phyloP scores from a whole-genome alignment of 176 grass and related monocot genomes.

The Bothriochloa decipiens region DNA sequence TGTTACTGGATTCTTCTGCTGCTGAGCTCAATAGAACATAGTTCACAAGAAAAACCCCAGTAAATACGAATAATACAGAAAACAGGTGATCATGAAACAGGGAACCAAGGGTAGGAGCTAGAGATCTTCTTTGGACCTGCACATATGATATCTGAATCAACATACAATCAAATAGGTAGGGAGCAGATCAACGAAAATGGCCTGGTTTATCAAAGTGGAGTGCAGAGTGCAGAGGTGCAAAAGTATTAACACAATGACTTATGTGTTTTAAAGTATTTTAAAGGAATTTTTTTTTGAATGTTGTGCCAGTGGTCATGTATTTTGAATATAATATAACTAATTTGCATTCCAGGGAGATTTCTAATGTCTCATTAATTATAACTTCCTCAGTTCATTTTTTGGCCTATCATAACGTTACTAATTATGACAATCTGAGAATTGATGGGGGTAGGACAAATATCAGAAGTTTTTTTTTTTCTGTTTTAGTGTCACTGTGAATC shows the following conservation, averaged over 20 bases:
- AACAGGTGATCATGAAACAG: conserved; percentile 89
- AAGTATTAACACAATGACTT: neutral
- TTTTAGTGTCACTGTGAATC: neutral
- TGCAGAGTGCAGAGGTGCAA: neutral
- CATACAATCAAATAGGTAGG: neutral
- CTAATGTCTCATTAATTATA: neutral
- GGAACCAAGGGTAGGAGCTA: conserved; percentile 39
- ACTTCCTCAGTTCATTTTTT: neutral
- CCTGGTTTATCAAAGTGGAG: neutral
- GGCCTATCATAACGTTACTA: neutral
- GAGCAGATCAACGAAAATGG: neutral
- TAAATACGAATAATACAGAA: conserved; percentile 73
- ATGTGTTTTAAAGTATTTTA: neutral
- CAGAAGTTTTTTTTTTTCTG: neutral
- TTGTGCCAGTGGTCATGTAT: too few relatives aligned
- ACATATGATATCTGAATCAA: conserved; percentile 43
- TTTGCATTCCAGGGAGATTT: neutral
- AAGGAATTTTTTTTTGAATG: neutral
- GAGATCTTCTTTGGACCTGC: conserved; percentile 63
- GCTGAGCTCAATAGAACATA: conserved; percentile 76
- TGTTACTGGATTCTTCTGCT: conserved; percentile 61
- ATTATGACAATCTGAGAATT: neutral
- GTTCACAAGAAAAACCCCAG: conserved; percentile 82
- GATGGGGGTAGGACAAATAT: neutral
- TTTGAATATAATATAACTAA: neutral